Evolutionary conservation across 2,329 filamentous ascomycete species (phyloP).

Genomic region (Pseudogymnoascus destructans): DNA sequence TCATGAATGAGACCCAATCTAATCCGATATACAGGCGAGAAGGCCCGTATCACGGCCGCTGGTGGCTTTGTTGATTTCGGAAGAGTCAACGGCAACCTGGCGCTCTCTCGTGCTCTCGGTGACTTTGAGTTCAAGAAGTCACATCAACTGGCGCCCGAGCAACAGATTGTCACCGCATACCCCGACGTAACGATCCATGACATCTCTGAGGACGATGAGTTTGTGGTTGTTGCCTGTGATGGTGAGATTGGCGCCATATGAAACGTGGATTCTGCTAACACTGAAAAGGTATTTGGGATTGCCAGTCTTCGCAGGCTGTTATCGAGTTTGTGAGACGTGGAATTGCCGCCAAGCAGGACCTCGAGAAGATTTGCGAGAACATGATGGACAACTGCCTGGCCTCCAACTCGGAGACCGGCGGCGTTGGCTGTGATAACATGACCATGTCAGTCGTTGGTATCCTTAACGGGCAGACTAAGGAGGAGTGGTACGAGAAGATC

Average conservation of each 20-base stretch:
- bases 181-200: constrained; percentile 90
- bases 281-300: constrained; percentile 88
- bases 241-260: constrained; percentile 41
- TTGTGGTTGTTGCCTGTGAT: constrained; percentile 83
- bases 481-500: constrained; percentile 97
- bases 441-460: constrained; percentile 89
- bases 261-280: constrained; percentile 17
- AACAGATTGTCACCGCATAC: constrained; percentile 95
- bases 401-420: constrained; percentile 93
- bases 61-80: constrained; percentile 98
- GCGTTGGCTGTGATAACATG: constrained; percentile 99
- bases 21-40: constrained; percentile 55
- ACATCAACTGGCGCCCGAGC: constrained; percentile 89
- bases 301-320: constrained; percentile 94
- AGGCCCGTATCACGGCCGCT: constrained; percentile 86
- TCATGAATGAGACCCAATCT: background rate
- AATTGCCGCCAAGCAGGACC: constrained; percentile 89
- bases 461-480: constrained; percentile 81
- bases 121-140: constrained; percentile 99
- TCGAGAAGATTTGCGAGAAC: constrained; percentile 94
- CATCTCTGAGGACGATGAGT: constrained; percentile 85
- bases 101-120: constrained; percentile 89
- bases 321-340: constrained; percentile 93
- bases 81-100: constrained; percentile 94
- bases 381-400: constrained; percentile 99